These are phyloP conservation scores for Pseudogymnoascus sp. DNA, from an alignment of 2,329 filamentous ascomycete genomes.

Conservation along the genomic window DNA sequence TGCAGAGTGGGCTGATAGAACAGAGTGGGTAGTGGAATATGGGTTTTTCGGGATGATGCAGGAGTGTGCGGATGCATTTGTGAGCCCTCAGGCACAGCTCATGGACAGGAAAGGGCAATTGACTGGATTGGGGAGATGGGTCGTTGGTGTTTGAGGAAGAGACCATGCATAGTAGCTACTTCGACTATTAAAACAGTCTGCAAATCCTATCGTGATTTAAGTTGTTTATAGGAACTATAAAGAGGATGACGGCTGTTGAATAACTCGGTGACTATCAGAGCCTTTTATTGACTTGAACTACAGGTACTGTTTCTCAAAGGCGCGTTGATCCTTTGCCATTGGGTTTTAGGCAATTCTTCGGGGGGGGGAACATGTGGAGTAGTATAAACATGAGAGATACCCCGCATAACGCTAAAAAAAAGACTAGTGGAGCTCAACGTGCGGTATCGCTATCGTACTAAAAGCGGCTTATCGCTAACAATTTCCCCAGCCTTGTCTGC, in stretches of 20 bases:
- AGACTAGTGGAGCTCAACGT: neutral
- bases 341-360: neutral
- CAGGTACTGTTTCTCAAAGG: neutral
- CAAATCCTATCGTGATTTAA: neutral
- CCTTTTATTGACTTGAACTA: neutral
- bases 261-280: neutral
- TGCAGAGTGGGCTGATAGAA: constrained; percentile 36
- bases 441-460: neutral
- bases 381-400: neutral
- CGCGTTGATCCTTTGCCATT: neutral
- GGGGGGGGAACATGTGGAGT: too few species aligned
- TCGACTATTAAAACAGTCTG: neutral
- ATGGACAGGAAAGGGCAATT: constrained; percentile 36
- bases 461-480: neutral
- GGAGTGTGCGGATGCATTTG: constrained; percentile 35
- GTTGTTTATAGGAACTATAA: neutral
- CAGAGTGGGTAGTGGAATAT: constrained; percentile 36
- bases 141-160: constrained; percentile 19
- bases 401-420: constrained; percentile 4
- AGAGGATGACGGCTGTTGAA: neutral
- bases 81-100: constrained; percentile 38
- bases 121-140: constrained; percentile 25
- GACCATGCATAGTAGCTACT: constrained; percentile 19
- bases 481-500: neutral
- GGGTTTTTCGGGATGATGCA: constrained; percentile 38